phyloP scores from a whole-genome alignment of 306 rosid genomes.

The Fagus crenata region DNA sequence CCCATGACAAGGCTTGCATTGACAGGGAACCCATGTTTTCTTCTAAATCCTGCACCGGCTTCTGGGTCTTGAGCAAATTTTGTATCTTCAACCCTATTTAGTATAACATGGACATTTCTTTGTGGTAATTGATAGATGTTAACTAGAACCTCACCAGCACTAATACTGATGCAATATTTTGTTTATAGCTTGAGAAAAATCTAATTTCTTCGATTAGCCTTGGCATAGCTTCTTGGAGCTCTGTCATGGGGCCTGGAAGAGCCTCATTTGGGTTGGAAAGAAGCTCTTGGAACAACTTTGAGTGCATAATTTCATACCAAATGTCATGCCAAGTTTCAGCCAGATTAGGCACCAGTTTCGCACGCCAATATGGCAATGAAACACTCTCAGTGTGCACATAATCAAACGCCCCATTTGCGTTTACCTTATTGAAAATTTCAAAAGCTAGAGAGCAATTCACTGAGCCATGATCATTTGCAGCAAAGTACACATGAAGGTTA shows the following conservation, averaged over 20 bases:
- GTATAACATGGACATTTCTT: slow-evolving; percentile 31
- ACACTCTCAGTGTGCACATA: slow-evolving; percentile 33
- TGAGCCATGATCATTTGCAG: slow-evolving; percentile 32
- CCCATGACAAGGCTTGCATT: slow-evolving; percentile 25
- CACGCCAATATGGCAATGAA: slow-evolving; percentile 35
- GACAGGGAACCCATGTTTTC: slow-evolving; percentile 20
- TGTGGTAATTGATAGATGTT: slow-evolving; percentile 28
- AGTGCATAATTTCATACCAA: slow-evolving; percentile 36
- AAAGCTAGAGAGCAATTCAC: slow-evolving; percentile 30
- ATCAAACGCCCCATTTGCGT: slow-evolving; percentile 25
- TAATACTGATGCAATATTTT: slow-evolving; percentile 31
- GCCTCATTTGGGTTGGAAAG: slow-evolving; percentile 14
- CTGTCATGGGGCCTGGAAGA: slow-evolving; percentile 4
- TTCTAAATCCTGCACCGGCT: slow-evolving; percentile 19
- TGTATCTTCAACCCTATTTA: too few species aligned
- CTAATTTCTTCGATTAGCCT: slow-evolving; percentile 31
- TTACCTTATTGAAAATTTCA: slow-evolving; percentile 21
- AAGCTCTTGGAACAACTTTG: slow-evolving; percentile 34
- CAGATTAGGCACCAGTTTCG: slow-evolving; percentile 28
- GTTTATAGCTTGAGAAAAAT: slow-evolving; percentile 27
- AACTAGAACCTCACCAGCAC: slow-evolving; percentile 30
- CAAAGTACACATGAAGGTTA: slow-evolving; percentile 33
- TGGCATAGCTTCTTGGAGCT: slow-evolving; percentile 32
- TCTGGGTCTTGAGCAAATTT: background rate
- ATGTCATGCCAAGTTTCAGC: slow-evolving; percentile 39